Base-by-base conservation (phyloP, 2,329 filamentous ascomycete genomes). In the Aureobasidium sp. region DNA sequence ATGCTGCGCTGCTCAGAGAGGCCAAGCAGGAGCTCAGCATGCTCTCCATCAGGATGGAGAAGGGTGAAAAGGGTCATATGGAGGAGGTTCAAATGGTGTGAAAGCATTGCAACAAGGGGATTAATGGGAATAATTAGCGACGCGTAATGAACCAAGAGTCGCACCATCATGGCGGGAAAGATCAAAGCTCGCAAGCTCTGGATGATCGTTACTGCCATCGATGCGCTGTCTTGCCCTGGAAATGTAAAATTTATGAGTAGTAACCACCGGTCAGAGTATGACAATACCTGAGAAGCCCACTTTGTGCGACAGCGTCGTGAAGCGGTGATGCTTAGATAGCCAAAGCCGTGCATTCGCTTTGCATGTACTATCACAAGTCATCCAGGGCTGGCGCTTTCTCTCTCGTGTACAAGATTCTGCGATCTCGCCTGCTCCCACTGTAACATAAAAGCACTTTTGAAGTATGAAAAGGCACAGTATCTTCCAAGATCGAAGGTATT, bases 1-100 rank as follows among this genome's bases (percentile, higher is more conserved):
- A 64, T 34, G 59, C 51, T 25, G 63, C 47, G 5, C n/a, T 57
- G 12, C 39, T 57, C 68, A 34, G 27, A 25, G 53, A 57, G 27
- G 53, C 53, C 25, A 31, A 47, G 29, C 53, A 47, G 12, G 53
- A 57, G 39, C 41, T 57, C 41, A 42, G 41, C 52, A 56, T 56
- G 52, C 39, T 56, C 31, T 9, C 52, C 6, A 42, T 44, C 39
- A 56, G 22, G 39, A 31, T 53, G 31, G 62, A 64, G 36, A 51
- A 61, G 27, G 37, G 47, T 9, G 53, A 64, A 34, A 61, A 64
- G 39, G 63, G 63, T 29, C 52, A 56, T 42, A 22, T 56, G 2
- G 52, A 56, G 27, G 52, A 56, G 37, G 17, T 56, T 25, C 52
- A 55, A 9, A 22, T 56, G 39, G 52, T 44, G 3, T 56, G 14